Conservation (phyloP, 2,329 filamentous ascomycete species). For the Hypoxylon sp. region DNA sequence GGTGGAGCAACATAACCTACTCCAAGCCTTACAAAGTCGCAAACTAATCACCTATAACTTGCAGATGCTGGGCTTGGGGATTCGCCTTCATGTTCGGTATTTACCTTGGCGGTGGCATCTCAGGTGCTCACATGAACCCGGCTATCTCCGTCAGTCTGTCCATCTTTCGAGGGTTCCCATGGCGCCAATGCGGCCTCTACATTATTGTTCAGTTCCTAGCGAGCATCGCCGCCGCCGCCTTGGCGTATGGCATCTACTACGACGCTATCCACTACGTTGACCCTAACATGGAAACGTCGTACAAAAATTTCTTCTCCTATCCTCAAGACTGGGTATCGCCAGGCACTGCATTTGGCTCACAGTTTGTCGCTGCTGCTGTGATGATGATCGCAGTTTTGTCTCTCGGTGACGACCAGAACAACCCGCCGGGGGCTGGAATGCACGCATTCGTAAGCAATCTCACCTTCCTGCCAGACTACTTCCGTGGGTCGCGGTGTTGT, state of each 20-base stretch:
- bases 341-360: conserved; percentile 50
- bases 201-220: conserved; percentile 48
- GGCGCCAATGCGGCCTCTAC: conserved; percentile 51
- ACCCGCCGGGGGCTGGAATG: conserved; percentile 53
- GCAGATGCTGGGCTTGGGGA: conserved; percentile 46
- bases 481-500: too few relatives aligned
- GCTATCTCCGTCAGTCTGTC: conserved; percentile 52
- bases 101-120: conserved; percentile 46
- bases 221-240: conserved; percentile 45
- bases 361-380: conserved; percentile 51
- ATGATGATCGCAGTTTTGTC: conserved; percentile 54
- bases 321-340: conserved; percentile 44
- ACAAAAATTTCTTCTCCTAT: conserved; percentile 50
- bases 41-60: background rate
- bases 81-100: conserved; percentile 50
- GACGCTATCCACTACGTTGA: conserved; percentile 50
- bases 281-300: conserved; percentile 46
- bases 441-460: conserved; percentile 49
- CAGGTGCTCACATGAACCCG: conserved; percentile 50
- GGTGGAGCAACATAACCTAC: background rate
- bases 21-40: background rate
- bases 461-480: background rate
- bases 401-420: conserved; percentile 54
- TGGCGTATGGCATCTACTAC: conserved; percentile 48
- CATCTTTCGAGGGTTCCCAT: conserved; percentile 54